Percentiles rank a stretch among this genome's conserved stretches.
These are phyloP conservation scores for Globisporangium okanoganense DNA, from an alignment of 352 stramenopile species.

Conservation along the genomic window DNA sequence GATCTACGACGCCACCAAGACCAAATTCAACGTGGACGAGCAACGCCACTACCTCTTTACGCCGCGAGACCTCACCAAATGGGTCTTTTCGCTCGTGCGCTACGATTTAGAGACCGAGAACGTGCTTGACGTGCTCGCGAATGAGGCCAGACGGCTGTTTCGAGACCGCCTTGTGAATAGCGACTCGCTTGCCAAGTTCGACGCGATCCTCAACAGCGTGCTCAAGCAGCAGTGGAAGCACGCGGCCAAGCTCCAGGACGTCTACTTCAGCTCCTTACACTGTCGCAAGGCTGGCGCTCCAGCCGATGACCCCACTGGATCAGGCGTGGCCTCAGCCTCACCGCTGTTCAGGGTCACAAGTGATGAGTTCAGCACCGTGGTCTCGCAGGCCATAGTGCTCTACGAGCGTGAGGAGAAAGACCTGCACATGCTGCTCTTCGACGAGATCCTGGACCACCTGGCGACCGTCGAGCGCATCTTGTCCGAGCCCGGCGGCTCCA, in stretches of 20 bases:
- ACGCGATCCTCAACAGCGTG: slow-evolving; percentile 74
- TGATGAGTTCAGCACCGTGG: slow-evolving; percentile 83
- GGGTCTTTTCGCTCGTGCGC: slow-evolving; percentile 84
- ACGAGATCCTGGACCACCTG: slow-evolving; percentile 91
- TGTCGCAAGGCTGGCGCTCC: slow-evolving; percentile 26
- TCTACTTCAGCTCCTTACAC: slow-evolving; percentile 86
- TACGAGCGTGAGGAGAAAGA: slow-evolving; percentile 95
- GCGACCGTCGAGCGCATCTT: slow-evolving; percentile 88
- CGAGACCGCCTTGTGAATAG: slow-evolving; percentile 87
- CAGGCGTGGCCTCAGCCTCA: slow-evolving; percentile 19
- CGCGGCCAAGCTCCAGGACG: slow-evolving; percentile 62
- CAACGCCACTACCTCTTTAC: slow-evolving; percentile 95
- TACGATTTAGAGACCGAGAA: slow-evolving; percentile 90
- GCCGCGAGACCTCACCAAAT: slow-evolving; percentile 90
- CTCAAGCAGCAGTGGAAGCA: slow-evolving; percentile 88
- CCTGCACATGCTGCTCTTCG: slow-evolving; percentile 92
- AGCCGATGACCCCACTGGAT: slow-evolving; percentile 1
- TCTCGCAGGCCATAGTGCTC: slow-evolving; percentile 89
- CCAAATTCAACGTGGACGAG: slow-evolving; percentile 92
- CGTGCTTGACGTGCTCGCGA: slow-evolving; percentile 87
- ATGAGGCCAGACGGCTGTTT: slow-evolving; percentile 89
- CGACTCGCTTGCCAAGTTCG: slow-evolving; percentile 78
- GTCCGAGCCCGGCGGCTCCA: slow-evolving; percentile 77
- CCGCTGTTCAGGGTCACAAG: slow-evolving; percentile 54
- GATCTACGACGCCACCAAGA: slow-evolving; percentile 85